Evolutionary conservation across 202 grass and related monocot genomes (phyloP), one percentile per base, ranked within the genome.

Genomic region (Panicum virgatum): DNA sequence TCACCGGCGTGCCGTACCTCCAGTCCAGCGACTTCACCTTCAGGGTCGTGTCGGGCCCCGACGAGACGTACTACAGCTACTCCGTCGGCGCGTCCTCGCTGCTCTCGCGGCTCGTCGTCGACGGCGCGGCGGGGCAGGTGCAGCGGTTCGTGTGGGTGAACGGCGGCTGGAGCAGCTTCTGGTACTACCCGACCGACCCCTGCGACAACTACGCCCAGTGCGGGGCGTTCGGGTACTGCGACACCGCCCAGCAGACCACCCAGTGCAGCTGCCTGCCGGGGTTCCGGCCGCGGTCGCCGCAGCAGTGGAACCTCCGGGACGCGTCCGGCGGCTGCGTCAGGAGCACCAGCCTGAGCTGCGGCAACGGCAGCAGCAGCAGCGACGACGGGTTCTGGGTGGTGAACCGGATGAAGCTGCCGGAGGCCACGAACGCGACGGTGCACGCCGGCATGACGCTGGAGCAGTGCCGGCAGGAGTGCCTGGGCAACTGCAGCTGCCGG

Each of bases 1-100:
- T 91, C 69, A 91, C 83, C 4, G 94, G 94, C 37, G 88, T 87
- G 45, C 94, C 94, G 8, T 56, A 75, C 38, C 91, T 92, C 88
- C 75, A 13, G 79, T 74, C 78, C 5, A 26, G 52, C 60, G 53
- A 59, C 16, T 72, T 90, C 83, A n/a, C 34, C 58, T 90, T 86
- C 83, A 29, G 1, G 7, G 73, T 90, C 2, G 83, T 86, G 15
- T 37, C 11, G 9, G 53, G 1, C 67, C 10, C 64, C 66, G 83
- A 73, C 22, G 87, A 90, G 82, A 87, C 80, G 4, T 94, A 85
- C 70, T 94, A 90, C 87, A 85, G 27, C 78, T 92, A 92, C 88
- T 16, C 78, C 62, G 44, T 85, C 52, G 72, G 40, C 76, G 19
- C 11, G 20, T 3, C 40, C 0, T 7, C 46, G 66, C 64, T 88